phyloP scores from a whole-genome alignment of 2,329 filamentous ascomycete species.

The Xylaria sp. region DNA sequence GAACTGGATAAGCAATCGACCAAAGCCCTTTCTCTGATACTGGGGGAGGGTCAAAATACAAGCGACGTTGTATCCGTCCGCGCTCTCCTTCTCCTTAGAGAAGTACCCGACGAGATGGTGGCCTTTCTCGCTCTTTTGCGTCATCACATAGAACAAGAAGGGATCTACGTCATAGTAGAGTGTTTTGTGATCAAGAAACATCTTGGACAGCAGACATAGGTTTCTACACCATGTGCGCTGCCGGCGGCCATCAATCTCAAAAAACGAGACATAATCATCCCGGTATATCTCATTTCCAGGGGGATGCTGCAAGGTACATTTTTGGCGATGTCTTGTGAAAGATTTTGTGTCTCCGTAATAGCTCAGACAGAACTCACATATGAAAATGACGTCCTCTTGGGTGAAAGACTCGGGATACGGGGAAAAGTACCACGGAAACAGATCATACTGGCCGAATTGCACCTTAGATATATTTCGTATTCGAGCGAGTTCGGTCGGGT shows the following conservation, averaged over 20 bases:
- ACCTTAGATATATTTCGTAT: conserved; percentile 95
- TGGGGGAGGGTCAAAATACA: conserved; percentile 97
- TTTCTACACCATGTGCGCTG: conserved; percentile 98
- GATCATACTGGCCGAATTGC: conserved; percentile 90
- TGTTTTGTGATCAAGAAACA: conserved; percentile 96
- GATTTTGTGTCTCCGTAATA: conserved; percentile 88
- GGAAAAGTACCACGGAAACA: conserved; percentile 99
- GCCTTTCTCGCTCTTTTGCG: conserved; percentile 84
- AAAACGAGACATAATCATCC: conserved; percentile 92
- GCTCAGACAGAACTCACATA: conserved; percentile 95
- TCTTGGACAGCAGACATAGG: conserved; percentile 90
- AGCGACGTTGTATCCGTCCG: conserved; percentile 96
- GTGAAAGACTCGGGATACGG: conserved; percentile 92
- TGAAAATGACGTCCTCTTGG: conserved; percentile 89
- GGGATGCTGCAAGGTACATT: conserved; percentile 91
- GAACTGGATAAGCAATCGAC: conserved; percentile 93
- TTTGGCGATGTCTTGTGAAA: conserved; percentile 85
- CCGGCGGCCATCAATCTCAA: conserved; percentile 93
- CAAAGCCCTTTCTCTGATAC: conserved; percentile 94
- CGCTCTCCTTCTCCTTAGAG: conserved; percentile 97
- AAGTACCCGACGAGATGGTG: conserved; percentile 99
- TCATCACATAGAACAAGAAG: conserved; percentile 99
- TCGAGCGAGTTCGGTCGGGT: conserved; percentile 94
- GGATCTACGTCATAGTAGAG: conserved; percentile 99
- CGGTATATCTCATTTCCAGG: conserved; percentile 99